phyloP scores from a whole-genome alignment of 306 rosid species.

The Cyamopsis tetragonoloba region DNA sequence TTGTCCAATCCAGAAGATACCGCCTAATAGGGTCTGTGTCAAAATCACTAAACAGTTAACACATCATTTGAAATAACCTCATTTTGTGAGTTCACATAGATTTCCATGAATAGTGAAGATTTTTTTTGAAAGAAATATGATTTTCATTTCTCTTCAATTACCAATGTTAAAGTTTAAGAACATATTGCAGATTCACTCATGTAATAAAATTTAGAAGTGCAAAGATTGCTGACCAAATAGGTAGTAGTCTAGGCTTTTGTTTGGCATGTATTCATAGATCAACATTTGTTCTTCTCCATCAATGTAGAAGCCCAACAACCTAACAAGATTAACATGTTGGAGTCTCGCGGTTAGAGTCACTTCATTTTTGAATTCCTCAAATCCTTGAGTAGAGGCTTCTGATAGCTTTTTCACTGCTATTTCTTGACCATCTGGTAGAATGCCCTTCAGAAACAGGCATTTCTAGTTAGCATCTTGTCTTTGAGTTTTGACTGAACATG shows the following conservation, averaged over 20 bases:
- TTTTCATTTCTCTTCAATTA: background rate
- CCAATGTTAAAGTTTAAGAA: too few relatives aligned
- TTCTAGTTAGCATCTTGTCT: background rate
- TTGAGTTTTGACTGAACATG: too few relatives aligned
- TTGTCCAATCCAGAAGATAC: conserved; percentile 23
- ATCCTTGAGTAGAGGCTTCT: conserved; percentile 45
- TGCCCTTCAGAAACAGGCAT: conserved; percentile 9
- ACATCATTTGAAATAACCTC: too few relatives aligned
- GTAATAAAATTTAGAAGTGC: background rate
- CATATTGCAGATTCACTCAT: too few relatives aligned
- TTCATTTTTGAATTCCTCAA: conserved; percentile 49
- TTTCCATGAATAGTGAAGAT: too few relatives aligned
- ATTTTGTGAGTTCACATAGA: too few relatives aligned
- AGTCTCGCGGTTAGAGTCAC: conserved; percentile 44
- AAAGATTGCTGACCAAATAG: conserved; percentile 31
- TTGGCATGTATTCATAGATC: conserved; percentile 49
- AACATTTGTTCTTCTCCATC: conserved; percentile 38
- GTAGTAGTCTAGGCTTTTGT: conserved; percentile 41
- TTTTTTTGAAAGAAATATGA: too few relatives aligned
- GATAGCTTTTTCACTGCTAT: conserved; percentile 49
- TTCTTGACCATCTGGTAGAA: conserved; percentile 29
- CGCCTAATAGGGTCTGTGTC: conserved; percentile 11
- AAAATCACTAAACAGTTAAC: too few relatives aligned
- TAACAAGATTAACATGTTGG: conserved; percentile 47
- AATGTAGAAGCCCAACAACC: conserved; percentile 35